Evolutionary conservation across 495 filamentous ascomycete genomes (phyloP).

Genomic region (Schizothecium vesticola): DNA sequence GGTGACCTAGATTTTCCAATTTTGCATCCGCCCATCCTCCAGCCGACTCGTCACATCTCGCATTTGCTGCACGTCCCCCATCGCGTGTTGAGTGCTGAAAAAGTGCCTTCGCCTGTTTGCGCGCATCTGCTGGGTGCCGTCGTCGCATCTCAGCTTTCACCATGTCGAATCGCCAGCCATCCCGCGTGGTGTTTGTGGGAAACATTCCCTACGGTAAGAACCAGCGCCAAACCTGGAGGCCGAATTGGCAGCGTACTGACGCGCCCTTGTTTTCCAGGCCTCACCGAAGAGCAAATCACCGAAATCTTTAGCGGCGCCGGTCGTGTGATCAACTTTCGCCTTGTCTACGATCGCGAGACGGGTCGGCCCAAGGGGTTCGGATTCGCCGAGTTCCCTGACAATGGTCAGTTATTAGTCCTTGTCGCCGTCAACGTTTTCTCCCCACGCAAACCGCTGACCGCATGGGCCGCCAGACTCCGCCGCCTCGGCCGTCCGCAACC

Average conservation of each 20-base stretch:
- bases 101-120: not conserved
- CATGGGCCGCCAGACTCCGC: slow-evolving; percentile 63
- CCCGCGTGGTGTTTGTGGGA: slow-evolving; percentile 71
- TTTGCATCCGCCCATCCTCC: not conserved
- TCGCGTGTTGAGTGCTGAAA: not conserved
- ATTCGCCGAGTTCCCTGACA: slow-evolving; percentile 88
- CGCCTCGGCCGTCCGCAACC: slow-evolving; percentile 88
- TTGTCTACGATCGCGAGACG: slow-evolving; percentile 94
- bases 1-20: not conserved
- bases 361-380: slow-evolving; percentile 94
- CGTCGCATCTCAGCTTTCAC: slow-evolving; percentile 5
- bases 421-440: not conserved
- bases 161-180: slow-evolving; percentile 50
- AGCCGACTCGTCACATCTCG: not conserved
- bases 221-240: not conserved
- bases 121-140: not conserved
- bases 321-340: slow-evolving; percentile 82
- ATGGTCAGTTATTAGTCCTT: slow-evolving; percentile 34
- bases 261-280: slow-evolving; percentile 47
- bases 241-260: not conserved
- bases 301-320: slow-evolving; percentile 86
- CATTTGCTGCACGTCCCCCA: not conserved
- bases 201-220: slow-evolving; percentile 69
- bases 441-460: not conserved
- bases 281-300: slow-evolving; percentile 90